Evolutionary conservation across 352 stramenopile species (phyloP).

Genomic region (Peronospora destructor): DNA sequence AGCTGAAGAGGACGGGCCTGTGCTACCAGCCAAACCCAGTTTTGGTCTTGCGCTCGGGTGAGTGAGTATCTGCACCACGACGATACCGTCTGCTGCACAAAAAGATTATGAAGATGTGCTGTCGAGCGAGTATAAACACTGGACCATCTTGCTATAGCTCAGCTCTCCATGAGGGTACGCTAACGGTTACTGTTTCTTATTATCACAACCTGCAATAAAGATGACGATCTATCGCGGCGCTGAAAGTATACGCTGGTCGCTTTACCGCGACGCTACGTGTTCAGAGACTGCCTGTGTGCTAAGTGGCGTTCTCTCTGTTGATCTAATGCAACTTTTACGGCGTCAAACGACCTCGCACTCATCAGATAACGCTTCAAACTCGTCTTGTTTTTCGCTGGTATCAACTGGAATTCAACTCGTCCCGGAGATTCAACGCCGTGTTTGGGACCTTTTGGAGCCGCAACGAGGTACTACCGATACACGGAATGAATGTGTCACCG

Average conservation of each 20-base stretch:
- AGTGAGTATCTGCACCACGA: too few relatives aligned
- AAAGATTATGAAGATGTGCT: too few relatives aligned
- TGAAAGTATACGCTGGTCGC: slow-evolving; percentile 25
- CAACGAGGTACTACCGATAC: neutral
- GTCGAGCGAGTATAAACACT: too few relatives aligned
- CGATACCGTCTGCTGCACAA: too few relatives aligned
- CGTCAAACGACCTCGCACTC: slow-evolving; percentile 1
- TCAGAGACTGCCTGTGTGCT: slow-evolving; percentile 13
- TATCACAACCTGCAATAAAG: neutral
- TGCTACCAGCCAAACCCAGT: slow-evolving; percentile 8
- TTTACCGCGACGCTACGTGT: slow-evolving; percentile 22
- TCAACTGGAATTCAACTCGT: slow-evolving; percentile 24
- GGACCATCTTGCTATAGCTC: too few relatives aligned
- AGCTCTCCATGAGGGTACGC: too few relatives aligned
- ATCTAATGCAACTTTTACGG: slow-evolving; percentile 7
- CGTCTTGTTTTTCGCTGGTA: slow-evolving; percentile 8
- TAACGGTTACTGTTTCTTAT: too few relatives aligned
- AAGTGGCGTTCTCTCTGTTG: slow-evolving; percentile 17
- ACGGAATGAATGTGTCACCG: neutral
- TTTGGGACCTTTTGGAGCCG: slow-evolving; percentile 12
- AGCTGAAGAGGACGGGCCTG: slow-evolving; percentile 50
- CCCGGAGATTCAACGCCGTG: slow-evolving; percentile 23
- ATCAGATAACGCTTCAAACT: slow-evolving; percentile 3
- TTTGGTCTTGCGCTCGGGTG: too few relatives aligned
- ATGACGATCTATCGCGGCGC: slow-evolving; percentile 7